Percentiles rank a stretch among this genome's conserved stretches.
phyloP scores from a whole-genome alignment of 352 stramenopile genomes.

The Globisporangium cylindrosporum region DNA sequence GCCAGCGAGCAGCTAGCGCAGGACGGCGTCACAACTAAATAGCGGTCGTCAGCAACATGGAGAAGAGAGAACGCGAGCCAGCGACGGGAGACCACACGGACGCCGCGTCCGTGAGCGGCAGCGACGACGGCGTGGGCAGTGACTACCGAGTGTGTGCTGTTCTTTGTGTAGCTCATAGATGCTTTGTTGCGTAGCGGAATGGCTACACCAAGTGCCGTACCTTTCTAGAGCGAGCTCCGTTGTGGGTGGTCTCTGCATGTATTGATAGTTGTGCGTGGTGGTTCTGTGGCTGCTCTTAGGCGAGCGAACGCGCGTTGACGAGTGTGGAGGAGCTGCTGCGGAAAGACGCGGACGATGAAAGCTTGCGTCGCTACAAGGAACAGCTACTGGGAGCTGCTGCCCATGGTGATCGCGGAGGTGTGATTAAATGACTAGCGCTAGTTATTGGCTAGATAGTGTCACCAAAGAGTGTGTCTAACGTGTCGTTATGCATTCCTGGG shows the following conservation, averaged over 20 bases:
- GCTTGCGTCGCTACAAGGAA: conserved; percentile 83
- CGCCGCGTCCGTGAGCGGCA: conserved; percentile 27
- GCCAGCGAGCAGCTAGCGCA: background rate
- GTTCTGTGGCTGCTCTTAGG: conserved; percentile 25
- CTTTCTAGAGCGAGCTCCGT: no score
- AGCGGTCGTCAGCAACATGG: conserved; percentile 1
- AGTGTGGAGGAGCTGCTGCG: conserved; percentile 73
- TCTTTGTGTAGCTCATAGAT: background rate
- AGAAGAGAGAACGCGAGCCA: conserved; percentile 6
- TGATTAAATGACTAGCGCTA: background rate
- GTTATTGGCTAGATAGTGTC: background rate
- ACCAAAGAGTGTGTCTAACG: background rate
- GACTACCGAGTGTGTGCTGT: conserved; percentile 44
- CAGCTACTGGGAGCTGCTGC: conserved; percentile 72
- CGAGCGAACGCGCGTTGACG: conserved; percentile 56
- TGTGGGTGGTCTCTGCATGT: background rate
- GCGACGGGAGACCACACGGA: conserved; percentile 19
- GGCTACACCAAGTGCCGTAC: background rate
- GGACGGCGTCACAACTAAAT: background rate
- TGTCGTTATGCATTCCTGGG: background rate
- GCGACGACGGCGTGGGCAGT: conserved; percentile 28
- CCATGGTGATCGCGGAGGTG: conserved; percentile 78
- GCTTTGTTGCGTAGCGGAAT: background rate
- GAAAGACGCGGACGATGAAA: conserved; percentile 82
- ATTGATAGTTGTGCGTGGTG: background rate